These are phyloP conservation scores for Vinca minor DNA, from an alignment of 257 asterid species.

Conservation along the genomic window DNA sequence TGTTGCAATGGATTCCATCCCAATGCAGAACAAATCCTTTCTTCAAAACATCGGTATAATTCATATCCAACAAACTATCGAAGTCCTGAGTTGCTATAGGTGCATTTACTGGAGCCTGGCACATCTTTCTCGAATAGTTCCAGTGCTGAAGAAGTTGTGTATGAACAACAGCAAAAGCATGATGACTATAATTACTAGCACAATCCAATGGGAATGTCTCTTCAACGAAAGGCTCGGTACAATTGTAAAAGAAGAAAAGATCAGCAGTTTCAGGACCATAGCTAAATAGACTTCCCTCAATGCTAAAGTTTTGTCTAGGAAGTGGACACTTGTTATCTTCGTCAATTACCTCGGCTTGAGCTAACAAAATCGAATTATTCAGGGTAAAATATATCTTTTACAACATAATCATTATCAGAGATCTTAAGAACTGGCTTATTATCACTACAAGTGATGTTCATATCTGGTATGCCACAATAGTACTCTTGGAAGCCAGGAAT, in stretches of 20 bases:
- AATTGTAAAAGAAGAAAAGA: conserved; percentile 44
- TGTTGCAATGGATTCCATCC: conserved; percentile 22
- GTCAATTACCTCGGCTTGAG: conserved; percentile 18
- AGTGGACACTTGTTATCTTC: conserved; percentile 20
- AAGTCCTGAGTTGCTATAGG: conserved; percentile 24
- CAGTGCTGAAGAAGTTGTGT: conserved; percentile 25
- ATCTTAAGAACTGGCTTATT: conserved; percentile 30
- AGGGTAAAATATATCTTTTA: conserved; percentile 29
- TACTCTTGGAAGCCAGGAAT: conserved; percentile 34
- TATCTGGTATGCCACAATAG: conserved; percentile 35
- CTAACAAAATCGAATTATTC: conserved; percentile 29
- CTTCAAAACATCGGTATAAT: conserved; percentile 23
- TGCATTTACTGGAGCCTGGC: conserved; percentile 29
- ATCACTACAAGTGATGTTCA: conserved; percentile 28
- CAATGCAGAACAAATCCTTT: conserved; percentile 41
- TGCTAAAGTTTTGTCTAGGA: conserved; percentile 30
- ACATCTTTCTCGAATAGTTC: conserved; percentile 31
- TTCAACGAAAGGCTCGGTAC: conserved; percentile 29
- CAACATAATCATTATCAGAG: conserved; percentile 30
- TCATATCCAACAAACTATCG: conserved; percentile 23
- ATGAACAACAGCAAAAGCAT: conserved; percentile 43
- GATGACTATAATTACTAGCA: conserved; percentile 25
- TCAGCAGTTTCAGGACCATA: conserved; percentile 42
- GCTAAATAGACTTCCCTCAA: conserved; percentile 32
- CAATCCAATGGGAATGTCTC: conserved; percentile 35